Evolutionary conservation across 2,329 filamentous ascomycete species (phyloP).

Genomic region (Fusarium clavum): DNA sequence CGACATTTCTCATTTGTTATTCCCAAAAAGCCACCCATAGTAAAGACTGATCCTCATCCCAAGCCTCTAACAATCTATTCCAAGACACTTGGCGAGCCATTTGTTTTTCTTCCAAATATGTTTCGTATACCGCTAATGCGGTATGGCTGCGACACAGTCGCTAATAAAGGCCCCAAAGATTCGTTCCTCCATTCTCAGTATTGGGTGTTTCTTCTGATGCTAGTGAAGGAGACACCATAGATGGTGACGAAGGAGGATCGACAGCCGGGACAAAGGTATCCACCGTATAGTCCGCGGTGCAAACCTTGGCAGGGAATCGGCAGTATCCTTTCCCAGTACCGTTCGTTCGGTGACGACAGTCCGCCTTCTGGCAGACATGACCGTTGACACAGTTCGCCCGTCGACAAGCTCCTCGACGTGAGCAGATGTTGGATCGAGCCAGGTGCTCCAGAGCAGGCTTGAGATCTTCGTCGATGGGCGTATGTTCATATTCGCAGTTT

Average conservation of each 20-base stretch:
- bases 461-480: slow-evolving; percentile 31
- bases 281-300: slow-evolving; percentile 30
- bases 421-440: slow-evolving; percentile 36
- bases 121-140: slow-evolving; percentile 13
- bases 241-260: slow-evolving; percentile 14
- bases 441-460: slow-evolving; percentile 29
- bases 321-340: slow-evolving; percentile 32
- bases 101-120: accelerated
- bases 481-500: slow-evolving; percentile 37
- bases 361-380: slow-evolving; percentile 38
- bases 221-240: slow-evolving; percentile 23
- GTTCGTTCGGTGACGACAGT: slow-evolving; percentile 30
- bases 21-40: not conserved
- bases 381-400: slow-evolving; percentile 33
- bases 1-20: not conserved
- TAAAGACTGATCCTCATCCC: not conserved
- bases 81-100: not conserved
- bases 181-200: slow-evolving; percentile 14
- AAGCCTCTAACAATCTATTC: not conserved
- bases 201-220: slow-evolving; percentile 31
- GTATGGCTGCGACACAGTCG: not conserved
- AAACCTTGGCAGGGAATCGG: slow-evolving; percentile 30
- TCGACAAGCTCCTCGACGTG: slow-evolving; percentile 26
- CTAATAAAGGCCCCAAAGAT: slow-evolving; percentile 18
- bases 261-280: not conserved